Base-by-base conservation (phyloP, 441 rosid species). In the Hura crepitans region DNA sequence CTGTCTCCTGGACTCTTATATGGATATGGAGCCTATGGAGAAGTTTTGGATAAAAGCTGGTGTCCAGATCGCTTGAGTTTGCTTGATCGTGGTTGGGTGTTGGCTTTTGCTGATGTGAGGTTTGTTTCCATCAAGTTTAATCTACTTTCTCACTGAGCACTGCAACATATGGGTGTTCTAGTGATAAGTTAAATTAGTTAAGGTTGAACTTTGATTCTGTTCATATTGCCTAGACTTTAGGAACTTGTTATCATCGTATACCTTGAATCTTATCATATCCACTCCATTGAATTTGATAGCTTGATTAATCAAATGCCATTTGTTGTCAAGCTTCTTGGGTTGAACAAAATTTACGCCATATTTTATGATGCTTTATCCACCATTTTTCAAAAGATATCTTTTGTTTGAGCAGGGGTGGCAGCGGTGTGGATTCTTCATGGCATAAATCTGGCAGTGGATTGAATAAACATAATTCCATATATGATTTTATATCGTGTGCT, bases 101-200 rank as follows among this genome's bases (percentile, higher is more conserved):
- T 91, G 63, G 98, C 96, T 39, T 94, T 93, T 76, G 95, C 96
- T 78, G 98, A 94, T 78, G 97, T 89, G 70, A 94, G 98, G 97
- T 91, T 28, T 74, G 91, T 74, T 23, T 66, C 49, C 11, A 17
- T 70, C 27, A 66, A 58, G 45, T 51, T 45, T 7, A 5, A 28
- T 23, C 30, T 45, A 47, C 65, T 67, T 75, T 65, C 67, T 50
- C 28, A 49, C 47, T 20, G 57, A 56, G 25, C 15, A n/a, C 39
- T 22, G 37, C 22, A 7, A n/a, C 20, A 66, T 23, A 2, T 18
- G 18, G 15, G 23, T 30, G 35, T 18, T 60, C 49, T 23, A 53
- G 22, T 22, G 37, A 37, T 1, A 5, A 33, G 9, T 37, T 13
- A 8, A 9, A 15, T 3, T 27, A 27, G 43, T 69, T 20, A 30